A percentile compares a stretch with the other conserved stretches of the same genome.
Evolutionary conservation across 2,329 filamentous ascomycete species (phyloP).

Genomic region (Alternaria incomplexa): DNA sequence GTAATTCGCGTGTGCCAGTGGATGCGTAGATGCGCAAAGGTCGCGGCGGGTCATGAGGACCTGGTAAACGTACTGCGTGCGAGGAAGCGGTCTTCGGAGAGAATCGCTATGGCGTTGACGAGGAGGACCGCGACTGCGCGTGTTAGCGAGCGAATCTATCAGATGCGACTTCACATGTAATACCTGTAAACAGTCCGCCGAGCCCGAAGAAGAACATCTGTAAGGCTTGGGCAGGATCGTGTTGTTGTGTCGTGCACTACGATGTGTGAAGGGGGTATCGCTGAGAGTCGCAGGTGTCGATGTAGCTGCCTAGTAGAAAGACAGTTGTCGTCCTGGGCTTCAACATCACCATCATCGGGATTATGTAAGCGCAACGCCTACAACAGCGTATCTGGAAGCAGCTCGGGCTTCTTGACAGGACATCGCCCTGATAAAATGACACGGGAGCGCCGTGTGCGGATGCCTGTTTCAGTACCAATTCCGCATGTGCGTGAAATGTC

Average conservation of each 20-base stretch:
- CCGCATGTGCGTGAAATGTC: neutral
- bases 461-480: neutral
- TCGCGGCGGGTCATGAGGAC: neutral
- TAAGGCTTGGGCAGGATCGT: neutral
- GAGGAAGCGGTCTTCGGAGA: conserved; percentile 94
- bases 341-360: conserved; percentile 1
- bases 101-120: conserved; percentile 90
- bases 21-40: neutral
- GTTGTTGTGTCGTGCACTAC: neutral
- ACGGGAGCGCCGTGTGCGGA: neutral
- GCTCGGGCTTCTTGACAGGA: neutral
- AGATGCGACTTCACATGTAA: neutral
- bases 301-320: conserved; percentile 27
- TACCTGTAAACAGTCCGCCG: conserved; percentile 77
- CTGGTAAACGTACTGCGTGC: conserved; percentile 68
- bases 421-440: neutral
- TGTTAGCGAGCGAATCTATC: conserved; percentile 21
- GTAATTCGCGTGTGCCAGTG: conserved; percentile 6
- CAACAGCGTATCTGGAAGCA: neutral
- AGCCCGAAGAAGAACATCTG: conserved; percentile 73
- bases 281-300: neutral
- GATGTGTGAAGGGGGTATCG: neutral
- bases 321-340: conserved; percentile 26
- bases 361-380: conserved; percentile 6
- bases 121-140: conserved; percentile 77